Conservation (phyloP, 441 rosid genomes). For the Arabidopsis hybrid region DNA sequence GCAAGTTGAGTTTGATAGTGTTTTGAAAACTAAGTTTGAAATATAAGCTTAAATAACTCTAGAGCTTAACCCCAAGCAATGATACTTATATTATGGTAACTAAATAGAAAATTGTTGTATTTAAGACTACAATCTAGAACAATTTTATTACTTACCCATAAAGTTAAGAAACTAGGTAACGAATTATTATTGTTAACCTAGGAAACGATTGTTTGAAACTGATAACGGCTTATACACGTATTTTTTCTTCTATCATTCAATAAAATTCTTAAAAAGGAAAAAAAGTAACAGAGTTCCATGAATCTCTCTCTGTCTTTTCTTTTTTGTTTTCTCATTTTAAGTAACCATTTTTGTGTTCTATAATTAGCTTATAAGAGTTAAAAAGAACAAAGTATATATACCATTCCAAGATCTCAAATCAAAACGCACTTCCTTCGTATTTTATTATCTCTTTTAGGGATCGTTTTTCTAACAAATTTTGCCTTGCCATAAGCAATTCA, state of each 20-base stretch:
- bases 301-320: conserved; percentile 7
- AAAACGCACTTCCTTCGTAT: conserved; percentile 24
- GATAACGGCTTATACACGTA: background rate
- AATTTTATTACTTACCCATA: background rate
- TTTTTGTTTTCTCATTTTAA: background rate
- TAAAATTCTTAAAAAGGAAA: conserved; percentile 3
- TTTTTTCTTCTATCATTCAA: background rate
- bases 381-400: conserved; percentile 29
- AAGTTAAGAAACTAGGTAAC: conserved; percentile 2
- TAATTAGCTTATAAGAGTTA: conserved; percentile 13
- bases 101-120: background rate
- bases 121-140: background rate
- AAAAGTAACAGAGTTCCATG: conserved; percentile 27
- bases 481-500: conserved; percentile 28
- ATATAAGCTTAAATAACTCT: too few relatives aligned
- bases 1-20: too few relatives aligned
- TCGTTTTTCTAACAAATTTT: background rate
- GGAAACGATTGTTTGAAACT: conserved; percentile 11
- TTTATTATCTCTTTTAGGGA: background rate
- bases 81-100: background rate
- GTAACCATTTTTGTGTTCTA: conserved; percentile 23
- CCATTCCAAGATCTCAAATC: conserved; percentile 21
- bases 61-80: too few relatives aligned
- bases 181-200: background rate
- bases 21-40: too few relatives aligned